phyloP scores from a whole-genome alignment of 345 rosid species.

The Sonneratia caseolaris region DNA sequence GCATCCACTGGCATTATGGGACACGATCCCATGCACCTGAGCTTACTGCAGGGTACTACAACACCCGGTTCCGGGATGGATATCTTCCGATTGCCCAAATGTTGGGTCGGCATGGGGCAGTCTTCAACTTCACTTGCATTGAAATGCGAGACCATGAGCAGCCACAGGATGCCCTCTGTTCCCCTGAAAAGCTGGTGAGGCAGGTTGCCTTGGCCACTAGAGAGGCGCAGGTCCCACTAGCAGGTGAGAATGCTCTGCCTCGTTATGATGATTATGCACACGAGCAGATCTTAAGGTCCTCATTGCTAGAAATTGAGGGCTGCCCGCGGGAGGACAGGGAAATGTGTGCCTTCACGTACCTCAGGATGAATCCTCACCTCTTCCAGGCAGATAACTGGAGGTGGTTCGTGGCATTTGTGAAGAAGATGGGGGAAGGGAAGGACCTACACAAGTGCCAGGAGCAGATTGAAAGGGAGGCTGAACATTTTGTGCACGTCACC shows the following conservation, averaged over 20 bases:
- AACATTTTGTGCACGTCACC: slow-evolving; percentile 66
- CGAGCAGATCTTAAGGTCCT: slow-evolving; percentile 63
- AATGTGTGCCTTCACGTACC: slow-evolving; percentile 96
- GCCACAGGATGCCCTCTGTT: slow-evolving; percentile 86
- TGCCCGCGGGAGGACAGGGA: slow-evolving; percentile 26
- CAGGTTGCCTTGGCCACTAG: slow-evolving; percentile 75
- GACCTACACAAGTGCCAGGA: slow-evolving; percentile 46
- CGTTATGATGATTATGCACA: slow-evolving; percentile 67
- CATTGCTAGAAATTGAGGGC: slow-evolving; percentile 43
- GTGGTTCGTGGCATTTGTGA: slow-evolving; percentile 71
- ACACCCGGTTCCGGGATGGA: slow-evolving; percentile 80
- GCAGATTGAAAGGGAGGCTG: slow-evolving; percentile 87
- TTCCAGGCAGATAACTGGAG: slow-evolving; percentile 83
- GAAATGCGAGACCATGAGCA: slow-evolving; percentile 98
- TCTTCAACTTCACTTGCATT: slow-evolving; percentile 92
- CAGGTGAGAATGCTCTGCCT: slow-evolving; percentile 91
- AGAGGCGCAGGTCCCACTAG: slow-evolving; percentile 62
- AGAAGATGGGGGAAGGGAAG: slow-evolving; percentile 88
- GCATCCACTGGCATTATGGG: slow-evolving; percentile 99
- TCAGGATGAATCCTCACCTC: slow-evolving; percentile 80
- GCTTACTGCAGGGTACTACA: slow-evolving; percentile 95
- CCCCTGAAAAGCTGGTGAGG: slow-evolving; percentile 89
- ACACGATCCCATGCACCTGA: slow-evolving; percentile 90
- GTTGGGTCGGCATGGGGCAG: slow-evolving; percentile 76
- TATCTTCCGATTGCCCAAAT: slow-evolving; percentile 88